Evolutionary conservation across 2,329 filamentous ascomycete genomes (phyloP).

Genomic region (Aspergillus sp.): DNA sequence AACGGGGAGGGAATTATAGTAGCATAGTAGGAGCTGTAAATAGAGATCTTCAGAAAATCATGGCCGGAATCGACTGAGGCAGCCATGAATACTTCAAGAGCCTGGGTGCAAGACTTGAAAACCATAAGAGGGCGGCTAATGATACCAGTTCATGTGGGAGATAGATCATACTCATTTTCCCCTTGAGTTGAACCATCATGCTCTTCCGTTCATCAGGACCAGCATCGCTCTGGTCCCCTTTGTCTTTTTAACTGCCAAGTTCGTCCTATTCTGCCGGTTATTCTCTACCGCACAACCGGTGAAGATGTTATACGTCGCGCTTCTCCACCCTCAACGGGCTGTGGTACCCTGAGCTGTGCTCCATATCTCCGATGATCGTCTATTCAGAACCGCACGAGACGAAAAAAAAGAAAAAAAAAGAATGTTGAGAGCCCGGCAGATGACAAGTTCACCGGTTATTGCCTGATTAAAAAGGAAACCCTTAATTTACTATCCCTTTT

Average conservation of each 20-base stretch:
- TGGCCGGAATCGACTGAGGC: not conserved
- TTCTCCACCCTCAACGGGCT: not conserved
- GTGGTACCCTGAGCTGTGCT: not conserved
- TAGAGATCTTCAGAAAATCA: too few species aligned
- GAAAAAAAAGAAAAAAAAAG: not conserved
- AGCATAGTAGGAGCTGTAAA: not conserved
- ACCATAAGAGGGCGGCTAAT: not conserved
- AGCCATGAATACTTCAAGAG: not conserved
- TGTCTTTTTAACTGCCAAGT: not conserved
- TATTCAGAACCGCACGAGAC: not conserved
- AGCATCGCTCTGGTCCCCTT: not conserved
- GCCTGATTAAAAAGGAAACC: not conserved
- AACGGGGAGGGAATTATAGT: too few species aligned
- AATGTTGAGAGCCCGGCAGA: not conserved
- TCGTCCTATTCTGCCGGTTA: not conserved
- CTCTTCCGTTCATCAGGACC: not conserved
- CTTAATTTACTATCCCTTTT: not conserved
- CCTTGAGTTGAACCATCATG: not conserved
- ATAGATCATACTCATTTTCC: not conserved
- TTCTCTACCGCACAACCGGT: not conserved
- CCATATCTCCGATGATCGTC: conserved; percentile 2
- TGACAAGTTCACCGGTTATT: conserved; percentile 1
- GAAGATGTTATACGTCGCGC: conserved; percentile 1
- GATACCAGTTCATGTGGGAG: not conserved
- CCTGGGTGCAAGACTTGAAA: not conserved